Evolutionary conservation across 139 green algal genomes (phyloP), one percentile per base, ranked within the genome.

Genomic region (Axilococcus clingmanii): DNA sequence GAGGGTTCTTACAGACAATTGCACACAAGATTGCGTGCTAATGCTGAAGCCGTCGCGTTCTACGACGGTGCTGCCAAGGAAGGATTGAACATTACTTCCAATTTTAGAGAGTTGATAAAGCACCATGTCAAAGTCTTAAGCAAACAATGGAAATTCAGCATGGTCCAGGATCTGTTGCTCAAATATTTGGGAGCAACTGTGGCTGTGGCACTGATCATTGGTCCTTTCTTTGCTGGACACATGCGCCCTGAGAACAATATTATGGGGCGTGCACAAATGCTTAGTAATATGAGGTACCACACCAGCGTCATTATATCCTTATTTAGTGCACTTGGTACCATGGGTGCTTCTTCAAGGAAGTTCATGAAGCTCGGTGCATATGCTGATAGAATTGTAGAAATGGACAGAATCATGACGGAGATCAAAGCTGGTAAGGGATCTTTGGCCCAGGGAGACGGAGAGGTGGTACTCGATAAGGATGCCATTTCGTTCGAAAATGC

Each of bases 251-350:
- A 75, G 25, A 52, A 54, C 59, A 65, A 30, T 11, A 46, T 76
- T 40, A 11, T 34, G 11, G 71, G 70, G 7, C 54, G 77, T 14
- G 80, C 44, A 63, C 40, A 73, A 28, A 89, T 89, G 81, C 73
- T 89, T 38, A 61, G 43, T 55, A 71, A 77, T 60, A 89, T 89
- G 81, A 77, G 81, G 6, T 89, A 89, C 68, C 81, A 89, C 69
- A 89, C 81, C 32, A 61, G 34, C 27, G 74, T 89, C 16, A 69
- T 85, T 50, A 84, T 89, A 61, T 56, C 58, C 29, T 61, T 89
- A 27, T 89, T 88, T 58, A 36, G 40, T 22, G 61, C 80, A 7
- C 17, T 82, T 22, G 80, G 80, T 41, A 79, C 74, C 7, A 65
- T 89, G n/a, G 80, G 64, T 12, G 31, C 50, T 8, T 54, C 55